Percentiles rank a stretch among this genome's conserved stretches.
These are phyloP conservation scores for Pythium dissimile DNA, from an alignment of 352 stramenopile species.

Conservation along the genomic window DNA sequence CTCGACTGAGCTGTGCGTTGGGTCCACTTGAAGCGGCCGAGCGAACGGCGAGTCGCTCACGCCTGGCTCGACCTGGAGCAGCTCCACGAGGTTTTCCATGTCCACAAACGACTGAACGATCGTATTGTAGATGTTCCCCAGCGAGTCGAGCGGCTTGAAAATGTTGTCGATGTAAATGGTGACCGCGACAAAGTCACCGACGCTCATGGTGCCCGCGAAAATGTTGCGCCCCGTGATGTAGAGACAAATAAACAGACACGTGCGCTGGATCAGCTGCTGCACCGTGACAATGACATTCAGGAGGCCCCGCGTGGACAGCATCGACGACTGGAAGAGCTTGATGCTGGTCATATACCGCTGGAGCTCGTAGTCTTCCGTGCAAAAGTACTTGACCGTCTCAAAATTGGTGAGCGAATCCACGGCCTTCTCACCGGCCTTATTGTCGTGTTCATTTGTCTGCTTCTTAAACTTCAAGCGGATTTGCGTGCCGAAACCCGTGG, in stretches of 20 bases:
- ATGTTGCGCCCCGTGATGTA: slow-evolving; percentile 56
- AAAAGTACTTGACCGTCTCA: slow-evolving; percentile 97
- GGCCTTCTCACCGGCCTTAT: slow-evolving; percentile 94
- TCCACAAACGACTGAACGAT: slow-evolving; percentile 97
- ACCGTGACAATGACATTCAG: slow-evolving; percentile 92
- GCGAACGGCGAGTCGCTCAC: slow-evolving; percentile 87
- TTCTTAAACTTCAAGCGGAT: slow-evolving; percentile 89
- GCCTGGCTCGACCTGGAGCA: slow-evolving; percentile 92
- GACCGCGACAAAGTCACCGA: slow-evolving; percentile 96
- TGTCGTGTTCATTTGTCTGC: slow-evolving; percentile 92
- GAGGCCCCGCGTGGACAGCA: slow-evolving; percentile 87
- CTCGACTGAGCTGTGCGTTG: slow-evolving; percentile 59
- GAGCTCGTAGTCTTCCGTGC: slow-evolving; percentile 91
- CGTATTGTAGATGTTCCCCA: slow-evolving; percentile 95
- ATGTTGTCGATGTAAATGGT: slow-evolving; percentile 93
- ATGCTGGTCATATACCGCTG: slow-evolving; percentile 76
- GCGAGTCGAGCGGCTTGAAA: slow-evolving; percentile 96
- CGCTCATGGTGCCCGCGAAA: slow-evolving; percentile 49
- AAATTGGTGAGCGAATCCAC: slow-evolving; percentile 98
- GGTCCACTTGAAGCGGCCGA: slow-evolving; percentile 34
- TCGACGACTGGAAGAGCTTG: slow-evolving; percentile 86
- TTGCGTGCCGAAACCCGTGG: slow-evolving; percentile 82
- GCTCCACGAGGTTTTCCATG: slow-evolving; percentile 94
- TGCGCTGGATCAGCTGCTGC: slow-evolving; percentile 93
- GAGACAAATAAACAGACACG: slow-evolving; percentile 71